Evolutionary conservation across 495 filamentous ascomycete species (phyloP).

Genomic region (Penicillium nucicola): DNA sequence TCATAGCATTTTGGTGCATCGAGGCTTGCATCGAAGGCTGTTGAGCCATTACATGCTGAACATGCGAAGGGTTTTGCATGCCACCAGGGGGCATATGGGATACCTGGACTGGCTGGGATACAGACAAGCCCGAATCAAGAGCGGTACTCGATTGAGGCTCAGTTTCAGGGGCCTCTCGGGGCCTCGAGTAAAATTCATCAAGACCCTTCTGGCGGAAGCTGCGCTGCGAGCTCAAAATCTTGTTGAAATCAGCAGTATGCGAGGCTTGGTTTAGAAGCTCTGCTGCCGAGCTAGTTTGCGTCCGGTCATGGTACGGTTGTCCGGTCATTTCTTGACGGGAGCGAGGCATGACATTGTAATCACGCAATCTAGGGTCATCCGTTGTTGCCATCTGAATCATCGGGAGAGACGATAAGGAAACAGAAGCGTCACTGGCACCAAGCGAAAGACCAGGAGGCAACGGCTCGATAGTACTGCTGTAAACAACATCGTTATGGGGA

Average conservation of each 20-base stretch:
- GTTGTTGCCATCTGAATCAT: slow-evolving; percentile 80
- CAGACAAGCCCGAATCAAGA: slow-evolving; percentile 47
- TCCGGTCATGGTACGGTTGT: slow-evolving; percentile 83
- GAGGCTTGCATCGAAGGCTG: slow-evolving; percentile 17
- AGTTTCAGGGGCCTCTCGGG: slow-evolving; percentile 66
- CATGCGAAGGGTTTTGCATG: slow-evolving; percentile 37
- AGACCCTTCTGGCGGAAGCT: slow-evolving; percentile 71
- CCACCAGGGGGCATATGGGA: slow-evolving; percentile 37
- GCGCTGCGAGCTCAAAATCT: slow-evolving; percentile 70
- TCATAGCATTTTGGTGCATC: slow-evolving; percentile 23
- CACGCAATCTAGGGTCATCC: slow-evolving; percentile 73
- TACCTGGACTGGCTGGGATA: slow-evolving; percentile 44
- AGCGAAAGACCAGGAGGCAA: slow-evolving; percentile 67
- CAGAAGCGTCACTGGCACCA: slow-evolving; percentile 55
- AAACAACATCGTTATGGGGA: slow-evolving; percentile 73
- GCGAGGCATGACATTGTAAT: slow-evolving; percentile 80
- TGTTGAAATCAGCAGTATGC: slow-evolving; percentile 88
- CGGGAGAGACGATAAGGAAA: slow-evolving; percentile 67
- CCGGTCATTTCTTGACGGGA: slow-evolving; percentile 88
- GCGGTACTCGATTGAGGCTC: slow-evolving; percentile 46
- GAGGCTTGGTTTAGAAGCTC: slow-evolving; percentile 87
- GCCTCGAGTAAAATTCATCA: slow-evolving; percentile 72
- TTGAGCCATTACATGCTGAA: slow-evolving; percentile 39
- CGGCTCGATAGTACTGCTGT: slow-evolving; percentile 69
- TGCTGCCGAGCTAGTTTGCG: slow-evolving; percentile 70